Conservation (phyloP, 176 grass and related monocot species). For the Miscanthus lutarioriparius region DNA sequence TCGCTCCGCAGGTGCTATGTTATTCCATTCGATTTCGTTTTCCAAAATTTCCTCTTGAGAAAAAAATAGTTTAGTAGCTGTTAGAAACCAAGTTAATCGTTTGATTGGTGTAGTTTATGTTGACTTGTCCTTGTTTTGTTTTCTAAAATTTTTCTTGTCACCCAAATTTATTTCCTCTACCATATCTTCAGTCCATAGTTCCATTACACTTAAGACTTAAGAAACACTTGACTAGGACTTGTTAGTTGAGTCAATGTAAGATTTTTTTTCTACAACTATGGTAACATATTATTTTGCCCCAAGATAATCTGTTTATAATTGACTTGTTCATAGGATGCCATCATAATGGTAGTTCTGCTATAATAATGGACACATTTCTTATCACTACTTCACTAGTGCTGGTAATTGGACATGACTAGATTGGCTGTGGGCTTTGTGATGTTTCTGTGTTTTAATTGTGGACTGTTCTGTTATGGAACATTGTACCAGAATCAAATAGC, state of each 20-base stretch:
- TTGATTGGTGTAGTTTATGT: neutral
- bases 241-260: neutral
- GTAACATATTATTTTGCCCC: neutral
- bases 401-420: neutral
- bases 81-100: neutral
- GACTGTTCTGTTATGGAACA: neutral
- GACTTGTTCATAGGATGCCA: neutral
- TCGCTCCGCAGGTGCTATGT: neutral
- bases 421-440: neutral
- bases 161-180: neutral
- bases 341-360: neutral
- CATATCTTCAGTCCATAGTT: neutral
- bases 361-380: neutral
- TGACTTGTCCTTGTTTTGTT: neutral
- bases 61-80: neutral
- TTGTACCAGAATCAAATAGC: slow-evolving; percentile 21
- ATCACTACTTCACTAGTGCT: neutral
- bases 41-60: neutral
- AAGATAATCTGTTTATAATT: neutral
- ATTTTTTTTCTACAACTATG: neutral
- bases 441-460: neutral
- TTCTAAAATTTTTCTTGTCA: neutral
- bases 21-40: neutral
- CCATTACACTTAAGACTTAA: neutral
- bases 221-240: neutral